These are phyloP conservation scores for Gleditsia sinensis DNA, from an alignment of 306 rosid genomes.

Conservation along the genomic window DNA sequence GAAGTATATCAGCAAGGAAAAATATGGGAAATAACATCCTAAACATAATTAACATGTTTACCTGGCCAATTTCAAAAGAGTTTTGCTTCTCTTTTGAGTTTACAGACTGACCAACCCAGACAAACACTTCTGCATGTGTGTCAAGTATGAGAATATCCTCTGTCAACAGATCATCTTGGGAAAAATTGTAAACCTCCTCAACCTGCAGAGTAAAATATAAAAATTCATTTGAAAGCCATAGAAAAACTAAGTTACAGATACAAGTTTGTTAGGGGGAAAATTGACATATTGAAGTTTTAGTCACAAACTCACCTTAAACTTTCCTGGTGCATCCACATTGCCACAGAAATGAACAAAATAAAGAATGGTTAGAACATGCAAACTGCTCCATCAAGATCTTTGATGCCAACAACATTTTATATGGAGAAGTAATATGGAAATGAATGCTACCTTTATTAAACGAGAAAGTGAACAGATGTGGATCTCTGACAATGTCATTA, in stretches of 20 bases:
- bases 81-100: slow-evolving; percentile 79
- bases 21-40: slow-evolving; percentile 31
- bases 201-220: slow-evolving; percentile 51
- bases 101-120: slow-evolving; percentile 91
- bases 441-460: slow-evolving; percentile 63
- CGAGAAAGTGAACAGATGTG: slow-evolving; percentile 77
- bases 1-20: slow-evolving; percentile 17
- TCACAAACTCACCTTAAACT: slow-evolving; percentile 73
- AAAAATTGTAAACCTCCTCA: slow-evolving; percentile 86
- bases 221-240: slow-evolving; percentile 33
- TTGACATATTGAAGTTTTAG: slow-evolving; percentile 11
- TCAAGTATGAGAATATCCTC: slow-evolving; percentile 90
- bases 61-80: slow-evolving; percentile 88
- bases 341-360: slow-evolving; percentile 34
- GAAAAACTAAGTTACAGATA: slow-evolving; percentile 11
- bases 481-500: slow-evolving; percentile 70
- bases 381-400: slow-evolving; percentile 27
- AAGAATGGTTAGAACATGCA: slow-evolving; percentile 46
- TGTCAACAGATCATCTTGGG: slow-evolving; percentile 89
- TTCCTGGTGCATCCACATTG: slow-evolving; percentile 69
- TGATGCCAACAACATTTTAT: slow-evolving; percentile 3
- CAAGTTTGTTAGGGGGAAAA: slow-evolving; percentile 21
- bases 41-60: slow-evolving; percentile 32
- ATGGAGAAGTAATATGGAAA: slow-evolving; percentile 4
- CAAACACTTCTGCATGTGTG: slow-evolving; percentile 91